Percentiles rank a stretch among this genome's conserved stretches.
Conservation (phyloP, 352 stramenopile species). For the Globisporangium splendens region DNA sequence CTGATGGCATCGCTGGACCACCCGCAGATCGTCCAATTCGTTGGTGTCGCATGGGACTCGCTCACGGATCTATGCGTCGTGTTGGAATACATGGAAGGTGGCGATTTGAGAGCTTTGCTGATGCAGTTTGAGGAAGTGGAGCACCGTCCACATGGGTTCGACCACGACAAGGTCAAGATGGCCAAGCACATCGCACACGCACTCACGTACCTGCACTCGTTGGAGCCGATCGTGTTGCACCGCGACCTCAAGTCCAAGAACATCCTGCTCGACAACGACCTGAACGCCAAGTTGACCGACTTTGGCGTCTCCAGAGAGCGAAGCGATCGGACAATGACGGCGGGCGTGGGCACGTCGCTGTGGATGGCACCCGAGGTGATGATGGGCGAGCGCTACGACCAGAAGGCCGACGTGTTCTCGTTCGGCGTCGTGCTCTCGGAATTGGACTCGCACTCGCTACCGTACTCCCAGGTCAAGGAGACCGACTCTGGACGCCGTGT, state of each 20-base stretch:
- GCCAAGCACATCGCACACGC: conserved; percentile 35
- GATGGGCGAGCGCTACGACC: conserved; percentile 39
- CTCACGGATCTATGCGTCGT: conserved; percentile 41
- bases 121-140: conserved; percentile 12
- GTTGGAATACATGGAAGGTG: conserved; percentile 42
- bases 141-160: conserved; percentile 17
- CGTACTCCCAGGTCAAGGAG: conserved; percentile 15
- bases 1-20: conserved; percentile 58
- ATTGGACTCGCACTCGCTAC: conserved; percentile 27
- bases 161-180: conserved; percentile 30
- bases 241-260: conserved; percentile 66
- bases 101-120: conserved; percentile 39
- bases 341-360: conserved; percentile 27
- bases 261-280: conserved; percentile 30
- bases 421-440: too few species aligned
- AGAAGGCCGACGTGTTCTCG: conserved; percentile 25
- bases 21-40: conserved; percentile 56
- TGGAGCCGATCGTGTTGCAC: conserved; percentile 37
- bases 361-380: conserved; percentile 60
- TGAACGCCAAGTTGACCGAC: conserved; percentile 48
- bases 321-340: conserved; percentile 41
- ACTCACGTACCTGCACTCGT: conserved; percentile 50
- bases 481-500: conserved; percentile 20
- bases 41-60: conserved; percentile 60
- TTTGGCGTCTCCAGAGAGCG: conserved; percentile 44